Conservation (phyloP, 208 protist species). For the Trypanosoma caninum region DNA sequence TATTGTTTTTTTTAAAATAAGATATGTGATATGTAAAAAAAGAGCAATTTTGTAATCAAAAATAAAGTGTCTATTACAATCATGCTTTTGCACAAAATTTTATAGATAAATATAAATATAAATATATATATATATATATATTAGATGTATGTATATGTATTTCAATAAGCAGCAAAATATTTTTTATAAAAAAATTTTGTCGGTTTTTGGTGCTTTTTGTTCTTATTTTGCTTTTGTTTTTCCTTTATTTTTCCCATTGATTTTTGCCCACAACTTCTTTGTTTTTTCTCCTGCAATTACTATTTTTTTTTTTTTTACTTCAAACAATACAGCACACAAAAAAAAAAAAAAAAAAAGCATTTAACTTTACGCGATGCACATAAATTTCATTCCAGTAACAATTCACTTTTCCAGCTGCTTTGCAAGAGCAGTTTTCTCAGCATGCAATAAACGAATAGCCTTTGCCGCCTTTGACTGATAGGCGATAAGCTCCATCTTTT, state of each 20-base stretch:
- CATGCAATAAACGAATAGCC: slow-evolving; percentile 69
- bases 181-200: slow-evolving; percentile 10
- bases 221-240: no score
- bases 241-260: no score
- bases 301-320: no score
- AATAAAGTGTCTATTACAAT: slow-evolving; percentile 6
- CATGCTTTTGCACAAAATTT: not conserved
- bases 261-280: no score
- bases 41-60: slow-evolving; percentile 11
- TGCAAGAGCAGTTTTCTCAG: slow-evolving; percentile 43
- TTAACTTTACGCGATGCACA: no score
- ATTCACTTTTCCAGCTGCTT: slow-evolving; percentile 5
- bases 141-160: not conserved
- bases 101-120: not conserved
- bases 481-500: slow-evolving; percentile 59
- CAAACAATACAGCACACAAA: not conserved
- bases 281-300: no score
- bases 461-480: slow-evolving; percentile 74
- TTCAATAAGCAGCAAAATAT: not conserved
- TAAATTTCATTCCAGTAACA: no score
- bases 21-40: no score
- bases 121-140: not conserved
- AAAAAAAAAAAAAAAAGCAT: slow-evolving; percentile 4
- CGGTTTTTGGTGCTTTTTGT: no score
- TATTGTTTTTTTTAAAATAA: no score